Evolutionary conservation across 78 protist genomes (phyloP), one percentile per base, ranked within the genome.

Genomic region (Dictyostelium intermedium): DNA sequence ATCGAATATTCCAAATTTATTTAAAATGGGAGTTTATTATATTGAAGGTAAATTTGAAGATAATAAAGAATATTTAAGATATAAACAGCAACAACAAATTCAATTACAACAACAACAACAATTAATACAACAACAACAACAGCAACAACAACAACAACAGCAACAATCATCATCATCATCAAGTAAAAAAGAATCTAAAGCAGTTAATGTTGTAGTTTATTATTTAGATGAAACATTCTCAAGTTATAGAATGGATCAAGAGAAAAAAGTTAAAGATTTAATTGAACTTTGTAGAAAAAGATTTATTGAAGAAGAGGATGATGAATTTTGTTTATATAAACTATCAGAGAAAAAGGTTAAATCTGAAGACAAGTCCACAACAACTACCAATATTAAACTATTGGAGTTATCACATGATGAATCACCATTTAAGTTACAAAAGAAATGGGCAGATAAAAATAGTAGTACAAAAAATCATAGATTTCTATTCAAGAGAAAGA

Each of bases 1-100:
- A 27, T 87, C 93, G 39, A 87, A 87, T 79, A 45, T 87, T 32
- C 93, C 93, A 13, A 87, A 78, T 63, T 83, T 79, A n/a, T 87
- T 41, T 37, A 87, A 87, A 45, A 76, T 87, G 85, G 93, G 93
- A 27, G 41, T 37, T 25, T 37, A 83, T 16, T 87, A 87, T 78
- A 47, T 87, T 27, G 93, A 87, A 41, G 93, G 93, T 41, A 53
- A 82, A 32, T 87, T 87, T 43, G 93, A 87, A 25, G 70, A 63
- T n/a, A 73, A 56, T 39, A 18, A 16, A 18, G 84, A 86, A 18
- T 27, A 47, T 80, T n/a, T n/a, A 80, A 80, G 56, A 47, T 30
- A n/a, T 16, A 56, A 82, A 35, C 74, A 50, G 60, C 84, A 79
- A 79, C 82, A 76, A 76, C 23, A 37, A n/a, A 45, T 79, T n/a